Percentiles rank a stretch among this genome's conserved stretches.
Conservation (phyloP, 164 flowering plant genomes). For the Paratinospora sagittata region DNA sequence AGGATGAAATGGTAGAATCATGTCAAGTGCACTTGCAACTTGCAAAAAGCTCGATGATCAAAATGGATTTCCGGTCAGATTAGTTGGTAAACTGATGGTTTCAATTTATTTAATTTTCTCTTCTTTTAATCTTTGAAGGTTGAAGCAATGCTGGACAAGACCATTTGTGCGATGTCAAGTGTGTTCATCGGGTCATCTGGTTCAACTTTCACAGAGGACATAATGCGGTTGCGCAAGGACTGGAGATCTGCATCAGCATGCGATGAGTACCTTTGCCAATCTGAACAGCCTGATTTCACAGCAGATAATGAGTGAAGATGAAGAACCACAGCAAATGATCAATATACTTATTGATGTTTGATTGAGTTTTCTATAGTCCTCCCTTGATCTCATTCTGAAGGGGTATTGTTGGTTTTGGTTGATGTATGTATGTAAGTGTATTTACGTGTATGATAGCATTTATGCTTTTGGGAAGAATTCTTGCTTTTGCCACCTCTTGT, state of each 20-base stretch:
- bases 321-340: background rate
- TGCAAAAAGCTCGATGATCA: background rate
- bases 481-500: background rate
- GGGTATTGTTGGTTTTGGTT: background rate
- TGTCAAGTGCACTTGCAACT: background rate
- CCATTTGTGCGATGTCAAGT: constrained; percentile 75
- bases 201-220: constrained; percentile 97
- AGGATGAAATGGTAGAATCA: no score
- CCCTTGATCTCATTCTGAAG: background rate
- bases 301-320: constrained; percentile 54
- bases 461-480: background rate
- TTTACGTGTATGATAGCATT: background rate
- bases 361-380: background rate
- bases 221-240: constrained; percentile 70
- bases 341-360: background rate
- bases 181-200: constrained; percentile 90
- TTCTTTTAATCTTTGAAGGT: constrained; percentile 45
- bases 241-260: constrained; percentile 80
- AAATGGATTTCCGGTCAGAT: background rate
- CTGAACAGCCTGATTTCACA: constrained; percentile 71
- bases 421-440: background rate
- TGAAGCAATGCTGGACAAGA: constrained; percentile 99
- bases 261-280: constrained; percentile 86
- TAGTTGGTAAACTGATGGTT: background rate
- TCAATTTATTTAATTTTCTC: background rate